A percentile compares a stretch with the other conserved stretches of the same genome.
Conservation (phyloP, 2,329 filamentous ascomycete genomes). For the Ophiobolus disseminans region DNA sequence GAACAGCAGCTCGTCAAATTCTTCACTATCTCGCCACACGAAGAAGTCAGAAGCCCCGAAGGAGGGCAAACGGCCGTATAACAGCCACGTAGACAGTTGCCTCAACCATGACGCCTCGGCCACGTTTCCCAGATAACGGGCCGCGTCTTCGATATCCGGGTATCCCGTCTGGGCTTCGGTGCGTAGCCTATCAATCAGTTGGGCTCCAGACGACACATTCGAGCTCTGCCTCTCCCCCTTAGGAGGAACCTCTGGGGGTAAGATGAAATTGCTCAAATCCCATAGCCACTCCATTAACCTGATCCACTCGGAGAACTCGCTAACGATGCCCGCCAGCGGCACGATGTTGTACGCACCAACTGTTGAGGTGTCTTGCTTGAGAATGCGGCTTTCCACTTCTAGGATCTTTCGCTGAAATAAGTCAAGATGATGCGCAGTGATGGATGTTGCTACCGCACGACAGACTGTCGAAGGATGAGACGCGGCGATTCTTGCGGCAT, state of each 20-base stretch:
- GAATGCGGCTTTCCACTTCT: constrained; percentile 79
- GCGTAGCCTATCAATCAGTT: constrained; percentile 78
- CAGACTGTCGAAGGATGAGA: constrained; percentile 82
- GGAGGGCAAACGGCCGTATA: constrained; percentile 83
- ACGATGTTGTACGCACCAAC: constrained; percentile 95
- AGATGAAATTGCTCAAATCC: constrained; percentile 74
- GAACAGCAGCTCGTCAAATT: constrained; percentile 40
- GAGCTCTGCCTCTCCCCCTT: constrained; percentile 19
- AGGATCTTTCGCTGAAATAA: constrained; percentile 85
- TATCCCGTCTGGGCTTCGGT: constrained; percentile 86
- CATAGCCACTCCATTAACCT: constrained; percentile 86
- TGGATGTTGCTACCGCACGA: constrained; percentile 81
- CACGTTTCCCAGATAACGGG: constrained; percentile 73
- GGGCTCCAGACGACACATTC: constrained; percentile 67
- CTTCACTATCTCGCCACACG: constrained; percentile 57
- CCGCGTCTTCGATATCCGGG: constrained; percentile 79
- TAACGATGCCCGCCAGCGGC: constrained; percentile 82
- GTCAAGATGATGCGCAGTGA: constrained; percentile 76
- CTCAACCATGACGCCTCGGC: constrained; percentile 92
- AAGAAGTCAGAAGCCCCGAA: constrained; percentile 89
- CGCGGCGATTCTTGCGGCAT: constrained; percentile 71
- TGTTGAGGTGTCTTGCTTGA: constrained; percentile 76
- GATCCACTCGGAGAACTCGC: constrained; percentile 87
- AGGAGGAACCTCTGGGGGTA: constrained; percentile 44
- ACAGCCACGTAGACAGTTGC: constrained; percentile 86